A percentile compares a stretch with the other conserved stretches of the same genome.
phyloP scores from a whole-genome alignment of 1,284 basidiomycete species.

The Ustilago trichophora region DNA sequence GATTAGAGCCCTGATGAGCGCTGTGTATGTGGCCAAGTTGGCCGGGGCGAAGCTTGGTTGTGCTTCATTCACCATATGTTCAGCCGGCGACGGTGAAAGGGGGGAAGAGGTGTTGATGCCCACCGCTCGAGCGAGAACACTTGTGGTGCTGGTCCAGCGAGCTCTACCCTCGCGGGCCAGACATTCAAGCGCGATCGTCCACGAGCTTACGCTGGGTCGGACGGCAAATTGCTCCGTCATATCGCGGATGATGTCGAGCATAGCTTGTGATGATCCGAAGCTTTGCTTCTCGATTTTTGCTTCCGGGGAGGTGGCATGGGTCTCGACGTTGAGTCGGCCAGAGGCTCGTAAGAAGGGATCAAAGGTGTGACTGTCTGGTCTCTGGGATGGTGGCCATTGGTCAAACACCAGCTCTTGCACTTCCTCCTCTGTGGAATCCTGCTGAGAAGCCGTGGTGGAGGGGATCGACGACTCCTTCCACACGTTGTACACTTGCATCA shows the following conservation, averaged over 20 bases:
- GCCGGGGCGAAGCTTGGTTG: slow-evolving; percentile 17
- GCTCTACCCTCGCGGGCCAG: slow-evolving; percentile 27
- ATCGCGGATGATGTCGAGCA: slow-evolving; percentile 31
- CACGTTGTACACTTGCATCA: slow-evolving; percentile 10
- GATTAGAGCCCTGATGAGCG: slow-evolving; percentile 25
- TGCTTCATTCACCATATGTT: background rate
- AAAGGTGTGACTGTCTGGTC: slow-evolving; percentile 31
- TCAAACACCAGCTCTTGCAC: slow-evolving; percentile 10
- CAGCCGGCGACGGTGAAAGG: no score
- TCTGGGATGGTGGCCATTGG: slow-evolving; percentile 31
- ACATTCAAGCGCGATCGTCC: slow-evolving; percentile 46
- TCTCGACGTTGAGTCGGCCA: no score
- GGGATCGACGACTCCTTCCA: slow-evolving; percentile 23
- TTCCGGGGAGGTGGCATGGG: no score
- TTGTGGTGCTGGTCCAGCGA: slow-evolving; percentile 12
- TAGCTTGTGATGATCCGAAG: slow-evolving; percentile 29
- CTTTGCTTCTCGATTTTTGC: slow-evolving; percentile 1
- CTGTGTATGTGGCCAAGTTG: slow-evolving; percentile 34
- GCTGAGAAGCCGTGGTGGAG: no score
- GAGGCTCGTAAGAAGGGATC: slow-evolving; percentile 38
- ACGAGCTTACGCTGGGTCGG: slow-evolving; percentile 22
- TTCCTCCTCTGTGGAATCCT: no score
- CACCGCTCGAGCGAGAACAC: slow-evolving; percentile 14
- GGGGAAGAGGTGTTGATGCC: slow-evolving; percentile 29
- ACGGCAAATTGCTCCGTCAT: slow-evolving; percentile 30